Evolutionary conservation across 2,329 filamentous ascomycete genomes (phyloP).

Genomic region (Penicillium brevicompactum): DNA sequence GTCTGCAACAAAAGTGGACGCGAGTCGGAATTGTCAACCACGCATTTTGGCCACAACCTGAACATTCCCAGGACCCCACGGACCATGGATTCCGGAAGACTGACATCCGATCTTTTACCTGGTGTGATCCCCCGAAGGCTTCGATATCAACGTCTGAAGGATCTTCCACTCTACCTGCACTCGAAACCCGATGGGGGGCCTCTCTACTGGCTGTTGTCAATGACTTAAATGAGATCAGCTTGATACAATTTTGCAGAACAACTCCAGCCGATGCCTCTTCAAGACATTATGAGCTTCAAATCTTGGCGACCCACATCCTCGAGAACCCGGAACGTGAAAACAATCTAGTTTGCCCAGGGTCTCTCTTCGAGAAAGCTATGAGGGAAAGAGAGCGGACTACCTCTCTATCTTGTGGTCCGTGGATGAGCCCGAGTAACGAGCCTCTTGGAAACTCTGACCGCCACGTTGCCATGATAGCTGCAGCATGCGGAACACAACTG

Average conservation of each 20-base stretch:
- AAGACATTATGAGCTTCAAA: constrained; percentile 25
- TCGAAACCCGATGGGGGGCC: constrained; percentile 38
- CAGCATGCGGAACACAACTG: constrained; percentile 32
- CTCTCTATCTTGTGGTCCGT: constrained; percentile 36
- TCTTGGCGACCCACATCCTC: constrained; percentile 28
- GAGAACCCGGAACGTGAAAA: constrained; percentile 5
- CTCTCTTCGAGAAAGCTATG: constrained; percentile 33
- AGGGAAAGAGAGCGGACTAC: constrained; percentile 27
- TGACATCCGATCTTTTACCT: constrained; percentile 46
- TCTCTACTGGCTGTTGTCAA: constrained; percentile 41
- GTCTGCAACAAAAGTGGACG: constrained; percentile 52
- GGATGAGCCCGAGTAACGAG: constrained; percentile 21
- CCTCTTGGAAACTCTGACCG: constrained; percentile 6
- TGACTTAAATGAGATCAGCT: constrained; percentile 41
- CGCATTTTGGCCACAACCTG: constrained; percentile 46
- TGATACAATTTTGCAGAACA: constrained; percentile 30
- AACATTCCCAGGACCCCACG: constrained; percentile 19
- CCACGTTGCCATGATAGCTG: constrained; percentile 30
- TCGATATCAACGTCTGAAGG: constrained; percentile 7
- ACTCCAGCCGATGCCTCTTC: constrained; percentile 1
- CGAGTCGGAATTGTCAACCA: constrained; percentile 58
- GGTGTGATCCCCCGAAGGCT: constrained; percentile 37
- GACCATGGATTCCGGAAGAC: constrained; percentile 30
- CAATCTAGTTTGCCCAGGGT: constrained; percentile 24
- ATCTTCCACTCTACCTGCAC: constrained; percentile 5